Base-by-base conservation (phyloP, 2,329 filamentous ascomycete genomes). In the Aotearoamyces nothofagi region DNA sequence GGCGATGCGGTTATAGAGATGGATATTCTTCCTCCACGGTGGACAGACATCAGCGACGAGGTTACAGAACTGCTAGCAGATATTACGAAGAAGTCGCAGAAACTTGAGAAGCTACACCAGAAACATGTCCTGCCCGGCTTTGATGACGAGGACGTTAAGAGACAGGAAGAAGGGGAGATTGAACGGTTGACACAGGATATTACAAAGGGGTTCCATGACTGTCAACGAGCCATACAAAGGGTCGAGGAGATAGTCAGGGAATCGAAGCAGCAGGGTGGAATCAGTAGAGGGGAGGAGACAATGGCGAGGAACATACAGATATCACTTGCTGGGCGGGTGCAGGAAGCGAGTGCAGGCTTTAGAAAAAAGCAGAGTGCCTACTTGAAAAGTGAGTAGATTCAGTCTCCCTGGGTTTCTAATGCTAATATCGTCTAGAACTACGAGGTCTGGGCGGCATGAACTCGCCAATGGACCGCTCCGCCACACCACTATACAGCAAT, bases 301-400 rank as follows among this genome's bases (percentile, higher is more conserved):
- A 96, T 98, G 86, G 90, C 87, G 28, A 78, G 74, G 56, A 98
- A 98, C 49, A 81, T 98, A 34, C 86, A 96, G 53, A 83, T 92
- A 39, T 90, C 81, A 10, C 65, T 96, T 22, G 90, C 90, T 1
- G 66, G 81, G 2, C 67, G 82, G 36, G 83, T 96, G 0, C 86
- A 94, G 53, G 86, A 96, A 43, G 78, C 83, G 26, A 94, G 86
- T 57, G 79, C 90, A 16, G 66, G 69, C 37, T 98, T 98, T 52
- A 71, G 90, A 46, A 98, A 96, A 65, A 96, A 94, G 60, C 90
- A 98, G 60, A 87, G 86, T 50, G 78, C 78, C 29, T 98, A 98
- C 55, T 57, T 98, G 30, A 94, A 92, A 57, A 94, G 84, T 92
- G 61, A 45, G 58, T 41, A 9, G 13, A 22, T 27, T 9, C 10